These are phyloP conservation scores for Lipomyces spencermartinsiae DNA, from an alignment of 805 yeast genomes.

Conservation along the genomic window DNA sequence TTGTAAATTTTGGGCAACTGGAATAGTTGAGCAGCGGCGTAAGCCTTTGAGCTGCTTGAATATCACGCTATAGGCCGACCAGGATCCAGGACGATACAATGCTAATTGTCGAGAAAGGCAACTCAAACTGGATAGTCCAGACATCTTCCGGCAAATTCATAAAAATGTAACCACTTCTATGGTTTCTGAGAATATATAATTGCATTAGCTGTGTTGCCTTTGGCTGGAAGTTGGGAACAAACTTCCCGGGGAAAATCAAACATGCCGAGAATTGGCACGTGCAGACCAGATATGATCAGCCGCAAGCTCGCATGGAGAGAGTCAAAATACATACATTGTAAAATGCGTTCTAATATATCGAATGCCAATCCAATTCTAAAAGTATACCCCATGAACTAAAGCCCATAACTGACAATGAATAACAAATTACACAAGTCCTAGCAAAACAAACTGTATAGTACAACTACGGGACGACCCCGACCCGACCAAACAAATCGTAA, in stretches of 20 bases:
- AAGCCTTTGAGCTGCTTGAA: not conserved
- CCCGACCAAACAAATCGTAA: not conserved
- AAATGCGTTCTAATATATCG: not conserved
- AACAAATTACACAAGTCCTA: not conserved
- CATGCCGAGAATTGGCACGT: too few relatives aligned
- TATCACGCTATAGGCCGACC: not conserved
- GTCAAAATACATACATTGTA: not conserved
- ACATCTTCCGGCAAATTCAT: not conserved
- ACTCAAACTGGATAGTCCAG: not conserved
- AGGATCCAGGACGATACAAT: not conserved
- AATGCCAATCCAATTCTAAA: not conserved
- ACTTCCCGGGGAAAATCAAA: not conserved
- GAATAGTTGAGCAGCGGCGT: not conserved
- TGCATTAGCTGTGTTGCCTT: not conserved
- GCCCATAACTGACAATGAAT: not conserved
- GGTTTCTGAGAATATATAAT: not conserved
- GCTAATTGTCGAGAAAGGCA: not conserved
- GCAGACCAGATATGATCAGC: too few relatives aligned
- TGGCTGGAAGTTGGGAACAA: not conserved
- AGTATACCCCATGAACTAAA: not conserved
- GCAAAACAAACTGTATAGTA: not conserved
- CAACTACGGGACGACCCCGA: not conserved
- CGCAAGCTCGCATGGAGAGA: too few relatives aligned
- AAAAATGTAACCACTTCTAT: not conserved
- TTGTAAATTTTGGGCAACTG: not conserved